Evolutionary conservation across 164 flowering plant genomes (phyloP).

Genomic region (Vitis rupestris): DNA sequence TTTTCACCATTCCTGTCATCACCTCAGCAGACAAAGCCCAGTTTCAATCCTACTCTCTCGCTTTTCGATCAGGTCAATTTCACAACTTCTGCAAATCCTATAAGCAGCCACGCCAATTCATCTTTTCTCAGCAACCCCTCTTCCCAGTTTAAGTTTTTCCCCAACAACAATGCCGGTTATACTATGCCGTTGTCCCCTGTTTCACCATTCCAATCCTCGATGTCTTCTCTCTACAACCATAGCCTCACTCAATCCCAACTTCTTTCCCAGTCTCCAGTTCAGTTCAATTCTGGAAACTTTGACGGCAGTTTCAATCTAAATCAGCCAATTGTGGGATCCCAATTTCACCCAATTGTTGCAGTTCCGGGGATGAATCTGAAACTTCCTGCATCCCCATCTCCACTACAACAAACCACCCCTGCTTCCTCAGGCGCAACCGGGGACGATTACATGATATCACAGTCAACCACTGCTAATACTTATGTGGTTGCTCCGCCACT

Average conservation of each 20-base stretch:
- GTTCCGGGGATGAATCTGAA: slow-evolving; percentile 4
- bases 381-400: slow-evolving; percentile 33
- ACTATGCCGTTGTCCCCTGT: slow-evolving; percentile 12
- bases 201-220: slow-evolving; percentile 2
- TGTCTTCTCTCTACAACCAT: slow-evolving; percentile 3
- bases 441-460: neutral
- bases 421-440: slow-evolving; percentile 13
- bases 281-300: neutral
- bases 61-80: neutral
- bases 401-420: slow-evolving; percentile 2
- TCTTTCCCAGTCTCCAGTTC: neutral
- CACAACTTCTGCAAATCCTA: neutral
- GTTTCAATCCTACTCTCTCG: slow-evolving; percentile 4
- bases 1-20: slow-evolving; percentile 8
- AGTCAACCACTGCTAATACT: neutral
- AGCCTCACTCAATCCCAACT: neutral
- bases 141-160: slow-evolving; percentile 9
- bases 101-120: neutral
- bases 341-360: neutral
- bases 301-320: slow-evolving; percentile 9
- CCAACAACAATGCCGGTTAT: slow-evolving; percentile 4
- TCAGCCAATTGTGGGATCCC: slow-evolving; percentile 12
- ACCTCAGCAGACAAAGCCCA: slow-evolving; percentile 6
- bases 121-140: neutral
- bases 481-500: neutral